Evolutionary conservation across 208 protist genomes (phyloP), one percentile per base, ranked within the genome.

Genomic region (Phytomonas sp.): DNA sequence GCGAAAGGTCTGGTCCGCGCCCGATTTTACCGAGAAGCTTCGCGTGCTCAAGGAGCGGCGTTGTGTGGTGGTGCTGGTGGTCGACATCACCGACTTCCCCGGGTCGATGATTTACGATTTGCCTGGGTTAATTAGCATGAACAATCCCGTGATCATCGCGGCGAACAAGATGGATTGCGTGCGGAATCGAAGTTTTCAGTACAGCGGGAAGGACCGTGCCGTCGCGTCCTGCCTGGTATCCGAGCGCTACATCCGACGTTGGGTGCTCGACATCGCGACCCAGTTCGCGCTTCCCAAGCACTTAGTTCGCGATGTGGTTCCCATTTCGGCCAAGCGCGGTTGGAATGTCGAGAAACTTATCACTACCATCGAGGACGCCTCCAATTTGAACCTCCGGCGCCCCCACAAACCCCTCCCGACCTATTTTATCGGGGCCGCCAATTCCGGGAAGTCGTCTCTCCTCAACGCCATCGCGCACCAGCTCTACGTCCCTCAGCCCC

Each of bases 151-250:
- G 29, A 94, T 97, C 64, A 91, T 97, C 45, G 89, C 83, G 7
- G 89, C 89, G 14, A 97, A 97, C 74, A 97, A 97, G 79, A 92
- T 94, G 84, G 92, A 97, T 76, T 95, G 89, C 75, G 74, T 97
- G 30, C 80, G 87, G 11, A 93, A 92, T 72, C 89, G 89, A 29
- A 84, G 74, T 36, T 95, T 95, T 67, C 72, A 84, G 36, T 97
- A 95, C 79, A 67, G n/a, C n/a, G 80, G 83, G 8, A 84, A 85
- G 61, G 86, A 97, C 70, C 75, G 79, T 52, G 84, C 82, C 23
- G 83, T 94, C 4, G 80, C 82, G n/a, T 76, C 86, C 12, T 73
- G 78, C 11, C 76, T 94, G 16, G 78, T 93, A 45, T 78, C 84
- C 5, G 82, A 91, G 74, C 82, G 77, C n/a, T 92, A 92, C 71